Percentiles rank a stretch among this genome's conserved stretches.
These are phyloP conservation scores for Crithidia sp. DNA, from an alignment of 208 protist species.

Conservation along the genomic window DNA sequence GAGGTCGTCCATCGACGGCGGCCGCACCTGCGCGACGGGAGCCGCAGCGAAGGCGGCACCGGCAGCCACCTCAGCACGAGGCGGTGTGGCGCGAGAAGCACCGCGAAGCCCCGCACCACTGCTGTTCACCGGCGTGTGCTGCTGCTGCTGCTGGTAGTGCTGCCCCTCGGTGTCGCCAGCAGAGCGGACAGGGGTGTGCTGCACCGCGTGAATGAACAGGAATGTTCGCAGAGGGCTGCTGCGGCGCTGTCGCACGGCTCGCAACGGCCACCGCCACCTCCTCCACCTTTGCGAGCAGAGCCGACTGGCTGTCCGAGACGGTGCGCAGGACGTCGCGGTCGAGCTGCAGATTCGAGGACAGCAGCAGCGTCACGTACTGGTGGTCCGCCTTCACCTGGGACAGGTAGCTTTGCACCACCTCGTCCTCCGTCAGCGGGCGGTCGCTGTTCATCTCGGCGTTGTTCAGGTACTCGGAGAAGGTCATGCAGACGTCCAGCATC, in stretches of 20 bases:
- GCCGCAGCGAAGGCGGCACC: slow-evolving; percentile 16
- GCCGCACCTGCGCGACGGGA: background rate
- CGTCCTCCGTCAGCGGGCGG: slow-evolving; percentile 46
- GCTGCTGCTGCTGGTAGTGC: background rate
- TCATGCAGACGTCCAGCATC: slow-evolving; percentile 83
- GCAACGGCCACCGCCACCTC: background rate
- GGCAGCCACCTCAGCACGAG: slow-evolving; percentile 24
- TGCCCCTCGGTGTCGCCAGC: slow-evolving; percentile 27
- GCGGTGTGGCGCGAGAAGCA: slow-evolving; percentile 16
- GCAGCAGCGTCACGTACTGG: slow-evolving; percentile 55
- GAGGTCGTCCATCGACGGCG: slow-evolving; percentile 31
- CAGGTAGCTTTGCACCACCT: slow-evolving; percentile 62
- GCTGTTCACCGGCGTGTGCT: background rate
- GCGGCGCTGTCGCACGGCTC: background rate
- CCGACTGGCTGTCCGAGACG: slow-evolving; percentile 59
- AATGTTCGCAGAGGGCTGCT: background rate
- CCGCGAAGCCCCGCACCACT: background rate
- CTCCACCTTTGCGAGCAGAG: slow-evolving; percentile 47
- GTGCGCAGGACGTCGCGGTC: slow-evolving; percentile 62
- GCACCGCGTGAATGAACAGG: background rate
- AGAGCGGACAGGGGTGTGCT: slow-evolving; percentile 19
- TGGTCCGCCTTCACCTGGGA: slow-evolving; percentile 62
- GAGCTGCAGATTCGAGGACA: slow-evolving; percentile 69
- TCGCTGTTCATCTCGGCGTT: slow-evolving; percentile 50
- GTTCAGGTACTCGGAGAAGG: slow-evolving; percentile 81